A percentile compares a stretch with the other conserved stretches of the same genome.
Conservation (phyloP, 345 rosid species). For the Zanthoxylum bungeanum region DNA sequence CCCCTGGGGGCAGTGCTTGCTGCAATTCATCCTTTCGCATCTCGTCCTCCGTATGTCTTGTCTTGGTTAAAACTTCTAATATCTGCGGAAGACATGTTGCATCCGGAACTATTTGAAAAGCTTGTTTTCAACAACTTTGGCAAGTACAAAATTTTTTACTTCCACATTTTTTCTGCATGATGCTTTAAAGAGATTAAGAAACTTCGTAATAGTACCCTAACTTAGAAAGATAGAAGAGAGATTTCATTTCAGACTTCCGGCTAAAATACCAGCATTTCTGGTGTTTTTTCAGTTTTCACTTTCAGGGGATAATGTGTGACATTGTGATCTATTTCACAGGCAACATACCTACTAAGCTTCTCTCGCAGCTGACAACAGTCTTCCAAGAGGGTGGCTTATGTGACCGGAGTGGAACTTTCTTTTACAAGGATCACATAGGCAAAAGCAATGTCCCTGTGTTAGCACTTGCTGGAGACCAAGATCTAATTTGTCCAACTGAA, state of each 20-base stretch:
- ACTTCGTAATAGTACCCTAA: conserved; percentile 1
- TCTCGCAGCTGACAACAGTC: conserved; percentile 68
- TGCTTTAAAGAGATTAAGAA: neutral
- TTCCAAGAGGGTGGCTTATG: conserved; percentile 57
- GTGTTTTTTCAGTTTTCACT: neutral
- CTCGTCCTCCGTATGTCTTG: conserved; percentile 59
- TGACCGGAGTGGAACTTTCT: conserved; percentile 55
- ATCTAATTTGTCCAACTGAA: conserved; percentile 73
- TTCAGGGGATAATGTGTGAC: neutral
- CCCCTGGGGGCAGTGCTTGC: conserved; percentile 64
- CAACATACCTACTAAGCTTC: conserved; percentile 68
- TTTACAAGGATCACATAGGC: conserved; percentile 62
- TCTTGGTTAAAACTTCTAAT: conserved; percentile 61
- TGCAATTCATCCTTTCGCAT: conserved; percentile 56
- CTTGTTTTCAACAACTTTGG: conserved; percentile 69
- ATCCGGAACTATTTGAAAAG: conserved; percentile 56
- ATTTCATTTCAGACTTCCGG: neutral
- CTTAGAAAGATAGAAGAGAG: neutral
- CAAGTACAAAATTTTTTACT: conserved; percentile 25
- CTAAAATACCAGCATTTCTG: neutral
- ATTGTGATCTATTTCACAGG: conserved; percentile 36
- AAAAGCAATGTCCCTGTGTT: conserved; percentile 71
- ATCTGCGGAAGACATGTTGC: conserved; percentile 72
- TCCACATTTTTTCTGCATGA: neutral
- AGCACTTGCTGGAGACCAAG: conserved; percentile 84